Conservation (phyloP, 1,284 basidiomycete species). For the Apiotrichum brassicae region DNA sequence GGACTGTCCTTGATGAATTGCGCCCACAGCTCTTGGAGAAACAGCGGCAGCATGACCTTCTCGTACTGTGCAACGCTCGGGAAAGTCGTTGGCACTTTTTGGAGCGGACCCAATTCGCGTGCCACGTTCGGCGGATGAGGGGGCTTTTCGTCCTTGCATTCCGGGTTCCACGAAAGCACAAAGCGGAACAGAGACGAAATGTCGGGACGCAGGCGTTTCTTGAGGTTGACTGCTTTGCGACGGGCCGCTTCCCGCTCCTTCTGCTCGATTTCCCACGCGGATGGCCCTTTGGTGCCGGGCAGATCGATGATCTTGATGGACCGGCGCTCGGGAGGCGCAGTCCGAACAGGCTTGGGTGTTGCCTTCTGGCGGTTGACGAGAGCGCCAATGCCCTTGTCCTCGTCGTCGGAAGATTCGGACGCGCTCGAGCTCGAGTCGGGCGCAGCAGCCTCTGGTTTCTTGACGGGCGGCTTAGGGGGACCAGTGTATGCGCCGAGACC, state of each 20-base stretch:
- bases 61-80: conserved; percentile 63
- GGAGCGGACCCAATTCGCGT: conserved; percentile 34
- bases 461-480: conserved; percentile 10
- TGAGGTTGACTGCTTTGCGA: conserved; percentile 59
- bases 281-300: too few species aligned
- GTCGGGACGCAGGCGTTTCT: conserved; percentile 73
- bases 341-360: conserved; percentile 34
- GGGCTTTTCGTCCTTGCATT: conserved; percentile 56
- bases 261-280: conserved; percentile 33
- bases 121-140: conserved; percentile 53
- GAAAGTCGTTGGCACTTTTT: conserved; percentile 63
- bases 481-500: conserved; percentile 39
- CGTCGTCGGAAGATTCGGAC: conserved; percentile 51
- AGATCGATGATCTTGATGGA: conserved; percentile 61
- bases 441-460: conserved; percentile 19
- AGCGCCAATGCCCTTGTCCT: conserved; percentile 53
- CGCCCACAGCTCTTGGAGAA: conserved; percentile 87
- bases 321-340: conserved; percentile 53
- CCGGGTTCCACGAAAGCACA: conserved; percentile 84
- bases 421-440: conserved; percentile 35
- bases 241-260: conserved; percentile 49
- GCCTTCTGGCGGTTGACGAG: conserved; percentile 53
- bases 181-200: conserved; percentile 68
- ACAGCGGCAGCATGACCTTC: conserved; percentile 73
- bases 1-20: conserved; percentile 75